Conservation (phyloP, 495 filamentous ascomycete genomes). For the Recurvomyces mirabilis region DNA sequence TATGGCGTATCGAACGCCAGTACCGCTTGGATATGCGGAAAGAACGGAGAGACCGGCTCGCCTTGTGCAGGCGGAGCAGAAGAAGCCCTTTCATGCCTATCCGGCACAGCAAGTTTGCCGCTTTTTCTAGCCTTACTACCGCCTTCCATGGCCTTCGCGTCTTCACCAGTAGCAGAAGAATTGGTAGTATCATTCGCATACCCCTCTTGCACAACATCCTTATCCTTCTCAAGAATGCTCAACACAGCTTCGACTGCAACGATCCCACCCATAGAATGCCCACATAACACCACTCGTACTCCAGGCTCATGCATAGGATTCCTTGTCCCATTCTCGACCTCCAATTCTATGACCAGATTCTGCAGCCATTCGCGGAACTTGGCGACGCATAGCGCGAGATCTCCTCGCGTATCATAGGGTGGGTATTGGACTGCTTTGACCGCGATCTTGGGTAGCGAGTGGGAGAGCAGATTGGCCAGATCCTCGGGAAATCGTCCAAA, state of each 20-base stretch:
- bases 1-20: constrained; percentile 94
- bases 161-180: constrained; percentile 1
- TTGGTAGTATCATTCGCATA: constrained; percentile 21
- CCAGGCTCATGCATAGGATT: constrained; percentile 83
- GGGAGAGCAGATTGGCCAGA: constrained; percentile 55
- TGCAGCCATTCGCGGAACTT: constrained; percentile 86
- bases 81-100: constrained; percentile 8
- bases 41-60: constrained; percentile 43
- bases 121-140: not conserved
- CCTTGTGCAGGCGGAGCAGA: constrained; percentile 17
- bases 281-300: constrained; percentile 72
- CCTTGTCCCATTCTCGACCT: constrained; percentile 69
- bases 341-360: constrained; percentile 86
- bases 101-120: no score
- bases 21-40: constrained; percentile 68
- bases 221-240: constrained; percentile 52
- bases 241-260: constrained; percentile 83
- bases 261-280: constrained; percentile 96
- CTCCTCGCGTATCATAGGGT: constrained; percentile 82
- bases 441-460: constrained; percentile 60
- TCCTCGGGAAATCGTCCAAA: constrained; percentile 70
- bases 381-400: constrained; percentile 66
- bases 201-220: constrained; percentile 42
- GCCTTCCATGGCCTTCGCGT: not conserved
- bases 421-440: constrained; percentile 70